Conservation (phyloP, 2,329 filamentous ascomycete species). For the Neonectria ditissima region DNA sequence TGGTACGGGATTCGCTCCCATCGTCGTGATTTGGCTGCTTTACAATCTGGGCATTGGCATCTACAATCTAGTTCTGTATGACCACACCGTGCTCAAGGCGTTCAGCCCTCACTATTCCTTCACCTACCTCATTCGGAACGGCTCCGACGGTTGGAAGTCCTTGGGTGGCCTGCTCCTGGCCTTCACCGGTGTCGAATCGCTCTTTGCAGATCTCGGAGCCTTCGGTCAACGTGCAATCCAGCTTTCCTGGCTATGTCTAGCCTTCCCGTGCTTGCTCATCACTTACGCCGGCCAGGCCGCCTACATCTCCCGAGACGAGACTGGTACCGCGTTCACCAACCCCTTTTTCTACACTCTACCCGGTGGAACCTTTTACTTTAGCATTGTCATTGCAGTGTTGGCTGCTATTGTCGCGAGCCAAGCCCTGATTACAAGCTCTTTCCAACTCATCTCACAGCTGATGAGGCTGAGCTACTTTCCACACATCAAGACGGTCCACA, state of each 20-base stretch:
- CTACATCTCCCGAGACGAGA: conserved; percentile 72
- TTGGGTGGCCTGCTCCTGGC: conserved; percentile 79
- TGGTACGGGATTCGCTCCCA: conserved; percentile 71
- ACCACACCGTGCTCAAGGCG: conserved; percentile 66
- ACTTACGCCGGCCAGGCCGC: conserved; percentile 81
- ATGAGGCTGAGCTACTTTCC: conserved; percentile 81
- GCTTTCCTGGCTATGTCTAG: conserved; percentile 76
- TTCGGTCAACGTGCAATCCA: conserved; percentile 78
- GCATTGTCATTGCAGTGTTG: conserved; percentile 74
- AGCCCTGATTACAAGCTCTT: conserved; percentile 81
- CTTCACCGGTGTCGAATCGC: conserved; percentile 82
- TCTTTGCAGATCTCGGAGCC: conserved; percentile 83
- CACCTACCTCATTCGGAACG: conserved; percentile 69
- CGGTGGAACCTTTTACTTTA: conserved; percentile 75
- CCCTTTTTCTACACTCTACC: conserved; percentile 80
- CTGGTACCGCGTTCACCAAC: conserved; percentile 59
- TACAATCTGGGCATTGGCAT: conserved; percentile 74
- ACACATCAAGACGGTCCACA: conserved; percentile 79
- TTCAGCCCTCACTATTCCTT: conserved; percentile 72
- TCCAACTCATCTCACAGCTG: conserved; percentile 76
- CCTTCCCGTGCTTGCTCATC: conserved; percentile 74
- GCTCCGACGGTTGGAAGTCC: conserved; percentile 70
- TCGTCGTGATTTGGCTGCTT: conserved; percentile 74
- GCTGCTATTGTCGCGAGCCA: conserved; percentile 82
- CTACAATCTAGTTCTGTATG: conserved; percentile 67